Percentiles rank a stretch among this genome's conserved stretches.
These are phyloP conservation scores for Prunella vulgaris DNA, from an alignment of 257 asterid genomes.

Conservation along the genomic window DNA sequence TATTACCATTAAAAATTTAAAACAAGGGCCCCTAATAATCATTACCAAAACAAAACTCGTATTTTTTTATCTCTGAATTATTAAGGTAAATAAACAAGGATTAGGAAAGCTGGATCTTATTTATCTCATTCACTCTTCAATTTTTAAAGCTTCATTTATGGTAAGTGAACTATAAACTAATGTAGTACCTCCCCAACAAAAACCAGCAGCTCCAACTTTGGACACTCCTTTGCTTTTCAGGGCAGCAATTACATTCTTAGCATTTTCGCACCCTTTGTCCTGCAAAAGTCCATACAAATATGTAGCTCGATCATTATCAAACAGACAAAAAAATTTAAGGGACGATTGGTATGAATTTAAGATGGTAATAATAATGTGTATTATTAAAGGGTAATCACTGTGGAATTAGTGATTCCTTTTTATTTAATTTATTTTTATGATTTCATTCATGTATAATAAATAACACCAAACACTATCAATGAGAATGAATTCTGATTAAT, in stretches of 20 bases:
- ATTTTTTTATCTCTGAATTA: no score
- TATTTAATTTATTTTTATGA: no score
- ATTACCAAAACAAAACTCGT: neutral
- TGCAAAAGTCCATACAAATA: slow-evolving; percentile 12
- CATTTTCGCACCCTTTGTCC: slow-evolving; percentile 69
- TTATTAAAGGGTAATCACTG: no score
- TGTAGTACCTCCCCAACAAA: slow-evolving; percentile 76
- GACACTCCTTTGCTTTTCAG: slow-evolving; percentile 53
- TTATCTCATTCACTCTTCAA: neutral
- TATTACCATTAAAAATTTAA: no score
- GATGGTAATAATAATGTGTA: no score
- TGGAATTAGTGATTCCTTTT: no score
- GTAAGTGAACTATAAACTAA: neutral
- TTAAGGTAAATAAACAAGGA: neutral
- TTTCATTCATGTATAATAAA: no score
- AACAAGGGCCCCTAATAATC: no score
- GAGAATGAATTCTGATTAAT: no score
- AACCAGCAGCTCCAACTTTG: slow-evolving; percentile 64
- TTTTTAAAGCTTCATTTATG: neutral
- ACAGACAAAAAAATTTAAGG: neutral
- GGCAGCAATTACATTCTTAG: slow-evolving; percentile 40
- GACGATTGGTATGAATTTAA: no score
- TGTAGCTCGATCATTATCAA: neutral
- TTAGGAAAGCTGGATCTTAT: neutral
- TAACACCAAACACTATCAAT: no score